phyloP scores from a whole-genome alignment of 164 flowering plant species.

The Piper longum region DNA sequence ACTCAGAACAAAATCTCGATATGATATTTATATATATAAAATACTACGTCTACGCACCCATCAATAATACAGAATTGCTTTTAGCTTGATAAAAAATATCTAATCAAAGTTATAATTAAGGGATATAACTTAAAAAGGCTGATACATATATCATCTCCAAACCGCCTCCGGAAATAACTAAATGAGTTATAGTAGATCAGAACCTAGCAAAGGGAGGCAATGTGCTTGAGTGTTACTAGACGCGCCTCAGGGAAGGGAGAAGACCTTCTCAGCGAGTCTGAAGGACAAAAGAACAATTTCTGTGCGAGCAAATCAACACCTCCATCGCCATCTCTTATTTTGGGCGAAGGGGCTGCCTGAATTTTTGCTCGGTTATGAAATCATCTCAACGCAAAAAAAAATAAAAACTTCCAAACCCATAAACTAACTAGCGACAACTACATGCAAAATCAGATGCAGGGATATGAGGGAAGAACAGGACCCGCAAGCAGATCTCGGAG shows the following conservation, averaged over 20 bases:
- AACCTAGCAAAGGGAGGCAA: background rate
- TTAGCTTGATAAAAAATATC: too few species aligned
- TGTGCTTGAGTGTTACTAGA: constrained; percentile 3
- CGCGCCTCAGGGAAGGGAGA: background rate
- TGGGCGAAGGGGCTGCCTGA: constrained; percentile 4
- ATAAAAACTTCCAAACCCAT: background rate
- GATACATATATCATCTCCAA: too few species aligned
- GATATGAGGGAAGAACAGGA: background rate
- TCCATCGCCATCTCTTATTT: constrained; percentile 1
- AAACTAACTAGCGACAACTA: background rate
- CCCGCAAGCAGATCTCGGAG: background rate
- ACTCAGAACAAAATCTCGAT: too few species aligned
- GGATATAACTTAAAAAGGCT: too few species aligned
- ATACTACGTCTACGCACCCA: too few species aligned
- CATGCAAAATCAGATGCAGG: background rate
- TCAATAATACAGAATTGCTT: too few species aligned
- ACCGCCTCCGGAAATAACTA: too few species aligned
- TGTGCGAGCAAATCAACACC: constrained; percentile 3
- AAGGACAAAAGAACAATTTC: background rate
- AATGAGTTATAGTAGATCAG: too few species aligned
- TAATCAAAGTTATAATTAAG: too few species aligned
- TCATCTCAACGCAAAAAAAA: background rate
- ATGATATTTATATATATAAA: too few species aligned
- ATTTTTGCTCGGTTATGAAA: background rate
- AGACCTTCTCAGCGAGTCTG: constrained; percentile 2